A percentile compares a stretch with the other conserved stretches of the same genome.
Conservation (phyloP, 2,329 filamentous ascomycete species). For the Chaetomiaceae sp. region DNA sequence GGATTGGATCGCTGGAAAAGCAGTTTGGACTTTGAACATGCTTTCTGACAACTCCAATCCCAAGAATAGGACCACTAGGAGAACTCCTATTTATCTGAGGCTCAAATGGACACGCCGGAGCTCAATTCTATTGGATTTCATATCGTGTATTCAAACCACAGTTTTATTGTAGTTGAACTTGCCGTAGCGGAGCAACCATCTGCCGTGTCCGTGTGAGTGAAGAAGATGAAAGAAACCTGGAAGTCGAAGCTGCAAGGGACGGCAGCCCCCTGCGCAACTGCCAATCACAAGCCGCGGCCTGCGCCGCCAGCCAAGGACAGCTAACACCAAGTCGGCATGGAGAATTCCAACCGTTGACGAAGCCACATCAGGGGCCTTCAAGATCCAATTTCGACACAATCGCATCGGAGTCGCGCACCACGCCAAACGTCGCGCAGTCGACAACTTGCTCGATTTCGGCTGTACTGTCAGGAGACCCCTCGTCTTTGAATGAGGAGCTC, state of each 20-base stretch:
- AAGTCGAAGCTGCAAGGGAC: not conserved
- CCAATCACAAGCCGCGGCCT: conserved; percentile 10
- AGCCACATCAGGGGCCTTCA: conserved; percentile 9
- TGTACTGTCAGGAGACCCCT: not conserved
- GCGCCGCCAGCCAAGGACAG: conserved; percentile 12
- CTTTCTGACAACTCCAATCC: too few species aligned
- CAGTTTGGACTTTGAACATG: too few species aligned
- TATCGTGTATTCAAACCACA: too few species aligned
- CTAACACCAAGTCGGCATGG: not conserved
- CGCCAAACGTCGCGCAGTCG: not conserved
- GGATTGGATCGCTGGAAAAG: too few species aligned
- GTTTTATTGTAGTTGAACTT: too few species aligned
- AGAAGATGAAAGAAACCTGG: not conserved
- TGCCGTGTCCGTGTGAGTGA: not conserved
- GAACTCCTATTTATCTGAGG: too few species aligned
- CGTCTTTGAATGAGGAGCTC: conserved; percentile 12
- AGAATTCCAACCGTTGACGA: conserved; percentile 5
- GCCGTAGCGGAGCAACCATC: too few species aligned
- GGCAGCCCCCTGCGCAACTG: not conserved
- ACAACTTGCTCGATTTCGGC: not conserved
- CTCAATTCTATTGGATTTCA: too few species aligned
- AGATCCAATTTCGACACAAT: conserved; percentile 1
- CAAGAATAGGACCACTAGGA: too few species aligned
- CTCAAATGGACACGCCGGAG: too few species aligned
- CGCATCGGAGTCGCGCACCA: not conserved